Percentiles rank a stretch among this genome's conserved stretches.
Evolutionary conservation across 805 yeast species (phyloP).

Genomic region (Myxozyma udenii): DNA sequence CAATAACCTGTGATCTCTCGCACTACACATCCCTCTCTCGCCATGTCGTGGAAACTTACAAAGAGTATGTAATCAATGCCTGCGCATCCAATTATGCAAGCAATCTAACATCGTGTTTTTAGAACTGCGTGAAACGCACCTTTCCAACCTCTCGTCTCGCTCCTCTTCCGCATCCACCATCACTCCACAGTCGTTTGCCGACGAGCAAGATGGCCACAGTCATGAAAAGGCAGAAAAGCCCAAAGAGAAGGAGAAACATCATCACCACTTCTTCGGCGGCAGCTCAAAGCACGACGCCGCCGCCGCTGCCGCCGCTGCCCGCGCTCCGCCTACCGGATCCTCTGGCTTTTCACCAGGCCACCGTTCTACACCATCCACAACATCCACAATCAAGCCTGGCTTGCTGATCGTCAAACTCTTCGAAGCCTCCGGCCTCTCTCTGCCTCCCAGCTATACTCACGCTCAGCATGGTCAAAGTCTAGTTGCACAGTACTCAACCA

Average conservation of each 20-base stretch:
- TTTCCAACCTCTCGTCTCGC: slow-evolving; percentile 34
- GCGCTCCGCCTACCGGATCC: not conserved
- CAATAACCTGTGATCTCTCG: too few relatives aligned
- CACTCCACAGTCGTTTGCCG: slow-evolving; percentile 21
- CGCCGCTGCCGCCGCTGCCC: not conserved
- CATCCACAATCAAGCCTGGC: slow-evolving; percentile 53
- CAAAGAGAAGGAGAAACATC: slow-evolving; percentile 15
- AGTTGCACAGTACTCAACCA: slow-evolving; percentile 9
- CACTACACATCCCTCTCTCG: too few relatives aligned
- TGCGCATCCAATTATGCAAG: too few relatives aligned
- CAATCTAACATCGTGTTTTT: too few relatives aligned
- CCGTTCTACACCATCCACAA: slow-evolving; percentile 18
- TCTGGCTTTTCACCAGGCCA: slow-evolving; percentile 13
- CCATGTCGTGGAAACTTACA: slow-evolving; percentile 46
- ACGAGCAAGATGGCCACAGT: not conserved
- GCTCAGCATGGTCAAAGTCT: slow-evolving; percentile 22
- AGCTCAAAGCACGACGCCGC: slow-evolving; percentile 16
- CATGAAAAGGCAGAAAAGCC: slow-evolving; percentile 3
- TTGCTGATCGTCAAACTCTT: slow-evolving; percentile 74
- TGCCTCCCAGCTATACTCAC: slow-evolving; percentile 48
- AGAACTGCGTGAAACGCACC: slow-evolving; percentile 44
- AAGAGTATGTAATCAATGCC: slow-evolving; percentile 45
- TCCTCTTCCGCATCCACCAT: slow-evolving; percentile 30
- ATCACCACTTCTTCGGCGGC: slow-evolving; percentile 12
- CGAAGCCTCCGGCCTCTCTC: slow-evolving; percentile 59